phyloP scores from a whole-genome alignment of 768 basidiomycete species.

The Scleroderma citrinum region DNA sequence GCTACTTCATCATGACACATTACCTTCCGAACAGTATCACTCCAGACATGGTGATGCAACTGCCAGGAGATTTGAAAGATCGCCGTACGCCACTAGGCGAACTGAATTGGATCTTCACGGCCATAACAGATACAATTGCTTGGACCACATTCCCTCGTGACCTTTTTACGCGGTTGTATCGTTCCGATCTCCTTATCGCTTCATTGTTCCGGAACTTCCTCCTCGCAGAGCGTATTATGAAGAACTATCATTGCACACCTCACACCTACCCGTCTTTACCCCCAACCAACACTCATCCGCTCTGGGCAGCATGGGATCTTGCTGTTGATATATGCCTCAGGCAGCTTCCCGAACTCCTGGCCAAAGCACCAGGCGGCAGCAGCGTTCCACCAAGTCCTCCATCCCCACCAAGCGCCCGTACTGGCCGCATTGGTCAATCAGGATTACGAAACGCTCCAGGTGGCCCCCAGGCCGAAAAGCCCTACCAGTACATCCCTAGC shows the following conservation, averaged over 20 bases:
- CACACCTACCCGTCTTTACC: slow-evolving; percentile 89
- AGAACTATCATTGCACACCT: slow-evolving; percentile 94
- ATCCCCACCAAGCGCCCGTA: slow-evolving; percentile 6
- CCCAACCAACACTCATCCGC: slow-evolving; percentile 90
- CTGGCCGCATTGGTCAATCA: slow-evolving; percentile 14
- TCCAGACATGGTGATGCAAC: slow-evolving; percentile 87
- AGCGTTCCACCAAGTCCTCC: slow-evolving; percentile 18
- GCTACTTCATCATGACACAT: slow-evolving; percentile 89
- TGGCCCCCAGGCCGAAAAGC: slow-evolving; percentile 33
- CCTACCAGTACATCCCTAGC: slow-evolving; percentile 76
- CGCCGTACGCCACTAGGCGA: slow-evolving; percentile 94
- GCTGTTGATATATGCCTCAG: slow-evolving; percentile 91
- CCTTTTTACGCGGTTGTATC: slow-evolving; percentile 87
- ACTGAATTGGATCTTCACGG: slow-evolving; percentile 99
- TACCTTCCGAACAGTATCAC: slow-evolving; percentile 76
- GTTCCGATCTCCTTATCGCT: slow-evolving; percentile 93
- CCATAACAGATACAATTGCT: slow-evolving; percentile 97
- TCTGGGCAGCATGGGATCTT: slow-evolving; percentile 98
- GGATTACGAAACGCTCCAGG: slow-evolving; percentile 18
- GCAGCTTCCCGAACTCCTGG: slow-evolving; percentile 83
- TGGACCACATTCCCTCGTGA: slow-evolving; percentile 97
- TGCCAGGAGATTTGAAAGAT: slow-evolving; percentile 96
- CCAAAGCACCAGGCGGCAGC: slow-evolving; percentile 27
- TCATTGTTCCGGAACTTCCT: slow-evolving; percentile 97
- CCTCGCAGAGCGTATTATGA: slow-evolving; percentile 96